These are phyloP conservation scores for Eucalyptus cloeziana DNA, from an alignment of 345 rosid species.

Conservation along the genomic window DNA sequence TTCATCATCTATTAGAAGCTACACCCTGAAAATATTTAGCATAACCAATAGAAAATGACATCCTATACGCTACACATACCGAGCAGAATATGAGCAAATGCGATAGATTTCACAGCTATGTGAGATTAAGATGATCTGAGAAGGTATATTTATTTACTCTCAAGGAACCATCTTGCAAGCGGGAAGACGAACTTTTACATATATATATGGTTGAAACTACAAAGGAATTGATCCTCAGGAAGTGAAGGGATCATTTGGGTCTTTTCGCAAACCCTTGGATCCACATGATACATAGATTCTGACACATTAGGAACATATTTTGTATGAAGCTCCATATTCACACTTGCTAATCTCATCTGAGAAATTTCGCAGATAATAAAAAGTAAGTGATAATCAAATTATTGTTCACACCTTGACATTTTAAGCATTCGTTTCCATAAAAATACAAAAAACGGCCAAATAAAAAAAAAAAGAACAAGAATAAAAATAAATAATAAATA, in stretches of 20 bases:
- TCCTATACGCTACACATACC: conserved; percentile 74
- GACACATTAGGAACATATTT: conserved; percentile 51
- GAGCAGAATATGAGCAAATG: conserved; percentile 22
- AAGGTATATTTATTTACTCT: background rate
- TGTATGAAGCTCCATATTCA: conserved; percentile 74
- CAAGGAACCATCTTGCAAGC: background rate
- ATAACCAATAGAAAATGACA: background rate
- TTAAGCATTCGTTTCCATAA: too few species aligned
- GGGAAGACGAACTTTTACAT: conserved; percentile 41
- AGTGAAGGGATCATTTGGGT: conserved; percentile 70
- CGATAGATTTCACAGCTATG: background rate
- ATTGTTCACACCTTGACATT: too few species aligned
- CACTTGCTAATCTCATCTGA: conserved; percentile 57
- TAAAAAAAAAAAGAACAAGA: too few species aligned
- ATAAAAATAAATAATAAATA: too few species aligned
- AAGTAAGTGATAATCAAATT: background rate
- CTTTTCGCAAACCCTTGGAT: conserved; percentile 41
- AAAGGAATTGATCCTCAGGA: conserved; percentile 71
- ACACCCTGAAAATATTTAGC: background rate
- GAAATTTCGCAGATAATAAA: background rate
- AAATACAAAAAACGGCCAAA: too few species aligned
- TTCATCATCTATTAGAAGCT: background rate
- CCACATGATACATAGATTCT: conserved; percentile 61
- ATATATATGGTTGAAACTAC: conserved; percentile 73
- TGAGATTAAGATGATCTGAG: background rate